Conservation (phyloP, 1,139 yeast species). For the Pichia sp. region DNA sequence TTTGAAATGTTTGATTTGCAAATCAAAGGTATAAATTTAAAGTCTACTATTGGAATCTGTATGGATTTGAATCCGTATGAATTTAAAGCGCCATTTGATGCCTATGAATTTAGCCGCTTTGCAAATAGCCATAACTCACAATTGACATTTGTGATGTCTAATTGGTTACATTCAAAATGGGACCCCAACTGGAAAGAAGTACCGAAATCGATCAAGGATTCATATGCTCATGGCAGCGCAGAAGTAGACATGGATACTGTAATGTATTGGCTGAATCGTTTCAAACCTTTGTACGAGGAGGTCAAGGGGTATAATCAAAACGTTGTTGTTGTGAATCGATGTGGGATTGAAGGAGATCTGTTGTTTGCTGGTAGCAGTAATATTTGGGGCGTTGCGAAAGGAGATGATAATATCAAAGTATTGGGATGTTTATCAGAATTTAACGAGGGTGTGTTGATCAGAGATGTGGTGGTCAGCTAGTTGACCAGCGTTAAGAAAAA, state of each 20-base stretch:
- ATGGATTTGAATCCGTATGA: slow-evolving; percentile 91
- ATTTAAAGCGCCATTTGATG: slow-evolving; percentile 69
- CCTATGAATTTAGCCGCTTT: slow-evolving; percentile 59
- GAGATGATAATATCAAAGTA: no score
- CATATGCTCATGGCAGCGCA: slow-evolving; percentile 9
- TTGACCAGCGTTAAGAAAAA: no score
- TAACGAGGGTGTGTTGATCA: no score
- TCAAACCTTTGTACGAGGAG: slow-evolving; percentile 33
- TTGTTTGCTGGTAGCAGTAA: slow-evolving; percentile 68
- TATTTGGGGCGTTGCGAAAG: slow-evolving; percentile 22
- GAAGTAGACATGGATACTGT: slow-evolving; percentile 10
- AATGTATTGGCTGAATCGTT: slow-evolving; percentile 53
- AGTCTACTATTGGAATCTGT: slow-evolving; percentile 73
- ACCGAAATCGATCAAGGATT: slow-evolving; percentile 1
- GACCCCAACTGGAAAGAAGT: slow-evolving; percentile 6
- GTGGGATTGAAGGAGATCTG: slow-evolving; percentile 64
- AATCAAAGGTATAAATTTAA: slow-evolving; percentile 26
- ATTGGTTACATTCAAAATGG: slow-evolving; percentile 55
- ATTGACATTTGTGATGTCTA: slow-evolving; percentile 73
- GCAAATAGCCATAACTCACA: slow-evolving; percentile 42
- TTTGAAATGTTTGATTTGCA: slow-evolving; percentile 37
- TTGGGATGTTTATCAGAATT: no score
- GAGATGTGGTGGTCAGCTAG: no score
- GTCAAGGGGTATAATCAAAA: slow-evolving; percentile 16
- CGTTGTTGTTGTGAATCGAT: slow-evolving; percentile 55